Conservation (phyloP, 2,329 filamentous ascomycete species). For the Xylaria sp. region DNA sequence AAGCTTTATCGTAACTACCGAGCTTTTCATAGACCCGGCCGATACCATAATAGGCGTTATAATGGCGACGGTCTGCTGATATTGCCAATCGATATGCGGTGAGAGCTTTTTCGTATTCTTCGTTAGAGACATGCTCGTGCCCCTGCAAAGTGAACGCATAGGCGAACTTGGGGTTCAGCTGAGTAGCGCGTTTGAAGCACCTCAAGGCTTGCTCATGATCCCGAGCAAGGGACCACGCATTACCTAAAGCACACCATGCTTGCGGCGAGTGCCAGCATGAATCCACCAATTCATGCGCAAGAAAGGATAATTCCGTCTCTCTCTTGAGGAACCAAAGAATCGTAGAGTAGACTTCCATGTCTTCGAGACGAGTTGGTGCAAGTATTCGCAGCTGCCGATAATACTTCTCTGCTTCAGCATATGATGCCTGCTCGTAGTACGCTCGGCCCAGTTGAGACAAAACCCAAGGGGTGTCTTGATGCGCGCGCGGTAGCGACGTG, state of each 20-base stretch:
- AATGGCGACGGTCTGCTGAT: constrained; percentile 86
- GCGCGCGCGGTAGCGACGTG: constrained; percentile 73
- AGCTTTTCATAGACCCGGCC: constrained; percentile 87
- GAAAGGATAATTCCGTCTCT: constrained; percentile 89
- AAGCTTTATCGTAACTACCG: constrained; percentile 89
- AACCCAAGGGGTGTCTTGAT: constrained; percentile 94
- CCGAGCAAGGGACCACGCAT: constrained; percentile 90
- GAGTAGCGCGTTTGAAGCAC: constrained; percentile 94
- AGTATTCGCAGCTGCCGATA: constrained; percentile 83
- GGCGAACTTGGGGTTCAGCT: constrained; percentile 88
- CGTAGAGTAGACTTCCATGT: constrained; percentile 98
- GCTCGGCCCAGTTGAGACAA: constrained; percentile 90
- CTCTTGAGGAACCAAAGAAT: constrained; percentile 98
- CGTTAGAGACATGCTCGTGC: constrained; percentile 94
- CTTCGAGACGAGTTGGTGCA: constrained; percentile 84
- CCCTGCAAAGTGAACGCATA: constrained; percentile 97
- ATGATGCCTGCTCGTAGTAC: constrained; percentile 89
- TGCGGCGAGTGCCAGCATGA: constrained; percentile 89
- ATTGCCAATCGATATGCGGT: constrained; percentile 88
- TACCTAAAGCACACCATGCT: constrained; percentile 95
- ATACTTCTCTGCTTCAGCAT: constrained; percentile 85
- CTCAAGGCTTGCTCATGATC: constrained; percentile 95
- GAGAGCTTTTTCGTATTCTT: constrained; percentile 96
- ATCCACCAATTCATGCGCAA: constrained; percentile 91
- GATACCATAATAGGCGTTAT: constrained; percentile 98